Conservation (phyloP, 2,329 filamentous ascomycete species). For the Fusarium staphyleae region DNA sequence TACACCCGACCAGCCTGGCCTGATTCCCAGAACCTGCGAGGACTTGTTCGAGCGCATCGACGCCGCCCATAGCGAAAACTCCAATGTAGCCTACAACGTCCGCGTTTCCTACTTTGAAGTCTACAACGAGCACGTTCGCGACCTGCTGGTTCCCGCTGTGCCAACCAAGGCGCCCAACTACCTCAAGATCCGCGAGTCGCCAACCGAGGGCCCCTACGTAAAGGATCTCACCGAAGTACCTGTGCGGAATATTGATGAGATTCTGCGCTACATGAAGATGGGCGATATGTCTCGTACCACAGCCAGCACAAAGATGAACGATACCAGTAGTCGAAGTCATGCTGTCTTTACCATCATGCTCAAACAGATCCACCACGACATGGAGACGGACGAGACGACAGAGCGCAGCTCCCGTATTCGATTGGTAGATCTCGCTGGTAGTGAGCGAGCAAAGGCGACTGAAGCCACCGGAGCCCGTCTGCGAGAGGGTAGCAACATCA, state of each 20-base stretch:
- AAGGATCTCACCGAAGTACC: constrained; percentile 95
- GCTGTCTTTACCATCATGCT: constrained; percentile 98
- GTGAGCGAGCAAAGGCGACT: constrained; percentile 92
- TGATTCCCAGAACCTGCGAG: constrained; percentile 95
- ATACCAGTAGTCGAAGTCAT: constrained; percentile 94
- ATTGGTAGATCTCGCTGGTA: constrained; percentile 92
- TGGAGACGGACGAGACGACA: constrained; percentile 96
- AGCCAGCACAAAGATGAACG: constrained; percentile 98
- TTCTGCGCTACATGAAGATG: constrained; percentile 87
- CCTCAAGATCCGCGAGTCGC: constrained; percentile 95
- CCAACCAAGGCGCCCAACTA: constrained; percentile 82
- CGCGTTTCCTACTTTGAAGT: constrained; percentile 99
- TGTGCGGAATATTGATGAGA: constrained; percentile 85
- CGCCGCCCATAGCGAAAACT: constrained; percentile 75
- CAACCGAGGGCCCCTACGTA: constrained; percentile 93
- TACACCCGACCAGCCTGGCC: constrained; percentile 78
- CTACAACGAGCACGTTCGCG: constrained; percentile 98
- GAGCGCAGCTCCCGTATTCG: constrained; percentile 93
- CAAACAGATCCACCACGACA: constrained; percentile 97
- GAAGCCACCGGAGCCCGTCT: constrained; percentile 92
- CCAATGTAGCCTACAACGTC: constrained; percentile 95
- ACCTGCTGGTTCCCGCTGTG: constrained; percentile 79
- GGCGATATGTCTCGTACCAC: constrained; percentile 88
- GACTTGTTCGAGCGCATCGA: constrained; percentile 95
- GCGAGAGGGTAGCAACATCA: constrained; percentile 96